Conservation (phyloP, 2,329 filamentous ascomycete species). For the Macroventuria anomochaeta region DNA sequence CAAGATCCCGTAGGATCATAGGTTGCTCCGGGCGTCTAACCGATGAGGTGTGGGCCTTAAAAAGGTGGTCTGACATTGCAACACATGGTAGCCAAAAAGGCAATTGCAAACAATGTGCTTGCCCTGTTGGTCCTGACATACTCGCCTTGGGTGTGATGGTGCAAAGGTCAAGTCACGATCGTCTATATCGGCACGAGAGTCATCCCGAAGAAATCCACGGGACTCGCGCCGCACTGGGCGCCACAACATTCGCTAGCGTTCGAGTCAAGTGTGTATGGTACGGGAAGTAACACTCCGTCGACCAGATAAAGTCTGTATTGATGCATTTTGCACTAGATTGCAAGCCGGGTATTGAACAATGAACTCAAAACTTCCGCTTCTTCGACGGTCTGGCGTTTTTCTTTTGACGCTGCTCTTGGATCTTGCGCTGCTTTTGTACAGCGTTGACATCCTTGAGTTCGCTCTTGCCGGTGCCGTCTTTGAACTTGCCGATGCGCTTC, state of each 20-base stretch:
- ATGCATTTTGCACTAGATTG: slow-evolving; percentile 17
- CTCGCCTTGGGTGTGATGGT: slow-evolving; percentile 5
- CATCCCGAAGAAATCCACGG: not conserved
- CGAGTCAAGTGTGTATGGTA: slow-evolving; percentile 1
- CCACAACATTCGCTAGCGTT: slow-evolving; percentile 17
- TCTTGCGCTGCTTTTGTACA: slow-evolving; percentile 79
- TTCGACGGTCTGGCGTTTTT: slow-evolving; percentile 87
- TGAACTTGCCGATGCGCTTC: slow-evolving; percentile 77
- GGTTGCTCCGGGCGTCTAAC: slow-evolving; percentile 1
- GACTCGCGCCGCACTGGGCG: not conserved
- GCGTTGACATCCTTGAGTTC: slow-evolving; percentile 85
- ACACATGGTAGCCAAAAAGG: not conserved
- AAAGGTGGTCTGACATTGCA: slow-evolving; percentile 11
- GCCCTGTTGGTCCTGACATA: slow-evolving; percentile 4
- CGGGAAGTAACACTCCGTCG: slow-evolving; percentile 1
- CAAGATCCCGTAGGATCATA: slow-evolving; percentile 15
- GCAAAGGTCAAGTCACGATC: slow-evolving; percentile 3
- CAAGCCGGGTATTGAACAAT: slow-evolving; percentile 21
- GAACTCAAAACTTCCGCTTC: slow-evolving; percentile 58
- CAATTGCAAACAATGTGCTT: slow-evolving; percentile 6
- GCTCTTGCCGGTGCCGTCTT: slow-evolving; percentile 72
- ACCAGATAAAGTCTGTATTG: slow-evolving; percentile 13
- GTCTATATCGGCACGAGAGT: not conserved
- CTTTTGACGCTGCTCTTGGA: slow-evolving; percentile 76
- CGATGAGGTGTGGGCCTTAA: slow-evolving; percentile 5